phyloP scores from a whole-genome alignment of 371 early-diverging fungal genomes.

The Haplosporangium sp. region DNA sequence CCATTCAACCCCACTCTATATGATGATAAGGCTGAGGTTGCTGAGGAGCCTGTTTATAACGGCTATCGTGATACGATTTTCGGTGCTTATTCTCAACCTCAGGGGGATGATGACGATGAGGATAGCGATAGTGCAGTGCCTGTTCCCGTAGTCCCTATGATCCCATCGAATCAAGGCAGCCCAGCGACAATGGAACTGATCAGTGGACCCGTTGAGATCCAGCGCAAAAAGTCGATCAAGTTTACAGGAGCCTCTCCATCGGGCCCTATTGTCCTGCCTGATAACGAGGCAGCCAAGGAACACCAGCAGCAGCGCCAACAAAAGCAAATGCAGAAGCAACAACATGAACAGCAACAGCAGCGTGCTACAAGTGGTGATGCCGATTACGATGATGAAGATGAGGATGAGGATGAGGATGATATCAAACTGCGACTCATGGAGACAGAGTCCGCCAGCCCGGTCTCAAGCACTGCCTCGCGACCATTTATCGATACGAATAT shows the following conservation, averaged over 20 bases:
- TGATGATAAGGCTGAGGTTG: constrained; percentile 48
- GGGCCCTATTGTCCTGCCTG: constrained; percentile 41
- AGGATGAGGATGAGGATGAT: constrained; percentile 22
- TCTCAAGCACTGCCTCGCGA: constrained; percentile 2
- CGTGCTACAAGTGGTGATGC: constrained; percentile 2
- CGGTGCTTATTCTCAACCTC: constrained; percentile 37
- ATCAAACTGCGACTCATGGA: constrained; percentile 21
- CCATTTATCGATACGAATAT: constrained; percentile 6
- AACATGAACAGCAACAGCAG: constrained; percentile 13
- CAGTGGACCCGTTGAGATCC: constrained; percentile 18
- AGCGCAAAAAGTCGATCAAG: constrained; percentile 53
- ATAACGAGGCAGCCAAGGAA: constrained; percentile 37
- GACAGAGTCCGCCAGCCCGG: constrained; percentile 14
- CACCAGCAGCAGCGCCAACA: constrained; percentile 44
- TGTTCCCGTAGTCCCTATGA: constrained; percentile 9
- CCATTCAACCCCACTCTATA: constrained; percentile 39
- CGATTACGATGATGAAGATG: constrained; percentile 12
- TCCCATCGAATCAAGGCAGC: neutral
- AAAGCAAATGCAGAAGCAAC: constrained; percentile 4
- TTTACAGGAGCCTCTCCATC: constrained; percentile 37
- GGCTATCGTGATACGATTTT: constrained; percentile 55
- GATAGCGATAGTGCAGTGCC: neutral
- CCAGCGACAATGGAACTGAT: neutral
- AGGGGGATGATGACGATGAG: constrained; percentile 34
- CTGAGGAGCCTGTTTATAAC: constrained; percentile 35